phyloP scores from a whole-genome alignment of 345 rosid species.

The Brassica incana region DNA sequence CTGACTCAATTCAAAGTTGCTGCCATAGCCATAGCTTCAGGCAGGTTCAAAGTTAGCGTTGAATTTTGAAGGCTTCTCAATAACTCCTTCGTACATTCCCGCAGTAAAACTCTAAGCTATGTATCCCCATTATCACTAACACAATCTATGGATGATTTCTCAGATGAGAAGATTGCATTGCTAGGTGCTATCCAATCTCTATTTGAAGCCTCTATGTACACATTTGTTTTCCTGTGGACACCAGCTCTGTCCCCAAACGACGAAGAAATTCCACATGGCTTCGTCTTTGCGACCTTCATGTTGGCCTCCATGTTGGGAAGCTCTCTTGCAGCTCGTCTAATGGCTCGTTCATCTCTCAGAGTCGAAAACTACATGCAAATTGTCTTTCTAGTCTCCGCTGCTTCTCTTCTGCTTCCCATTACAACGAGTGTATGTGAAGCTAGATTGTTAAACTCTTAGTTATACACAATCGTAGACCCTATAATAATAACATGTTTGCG shows the following conservation, averaged over 20 bases:
- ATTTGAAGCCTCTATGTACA: background rate
- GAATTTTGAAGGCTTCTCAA: background rate
- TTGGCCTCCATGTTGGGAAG: background rate
- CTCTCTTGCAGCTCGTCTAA: background rate
- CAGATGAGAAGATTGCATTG: constrained; percentile 95
- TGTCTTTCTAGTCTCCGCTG: background rate
- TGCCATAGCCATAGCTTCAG: constrained; percentile 91
- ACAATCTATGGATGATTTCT: background rate
- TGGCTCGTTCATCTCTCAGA: background rate
- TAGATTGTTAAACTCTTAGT: background rate
- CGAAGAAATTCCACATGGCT: background rate
- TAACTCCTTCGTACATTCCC: background rate
- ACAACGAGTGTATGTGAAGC: constrained; percentile 55
- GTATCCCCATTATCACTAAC: background rate
- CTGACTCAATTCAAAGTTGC: constrained; percentile 88
- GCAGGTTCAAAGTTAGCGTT: constrained; percentile 41
- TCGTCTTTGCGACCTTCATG: background rate
- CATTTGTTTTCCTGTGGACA: background rate
- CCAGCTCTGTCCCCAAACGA: background rate
- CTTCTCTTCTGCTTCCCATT: constrained; percentile 57
- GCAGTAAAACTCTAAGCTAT: background rate
- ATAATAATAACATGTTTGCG: constrained; percentile 14
- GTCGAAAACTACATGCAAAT: background rate
- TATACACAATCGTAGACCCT: constrained; percentile 2
- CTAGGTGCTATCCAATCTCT: constrained; percentile 35